phyloP scores from a whole-genome alignment of 2,329 filamentous ascomycete genomes.

The Tolypocladium cylindrosporum region DNA sequence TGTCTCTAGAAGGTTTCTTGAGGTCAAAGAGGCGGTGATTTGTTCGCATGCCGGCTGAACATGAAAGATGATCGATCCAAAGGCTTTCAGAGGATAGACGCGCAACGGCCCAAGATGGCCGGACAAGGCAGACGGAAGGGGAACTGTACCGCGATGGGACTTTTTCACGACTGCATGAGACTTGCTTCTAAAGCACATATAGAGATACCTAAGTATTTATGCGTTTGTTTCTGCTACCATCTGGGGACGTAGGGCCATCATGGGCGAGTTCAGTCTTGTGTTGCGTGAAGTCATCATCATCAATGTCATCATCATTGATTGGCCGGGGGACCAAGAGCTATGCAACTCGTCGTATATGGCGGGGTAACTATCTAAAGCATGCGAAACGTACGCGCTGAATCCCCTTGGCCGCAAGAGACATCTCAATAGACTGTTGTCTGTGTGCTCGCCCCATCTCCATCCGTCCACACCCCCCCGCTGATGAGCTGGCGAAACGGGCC shows the following conservation, averaged over 20 bases:
- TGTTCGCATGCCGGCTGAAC: no score
- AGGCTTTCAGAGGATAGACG: not conserved
- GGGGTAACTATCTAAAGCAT: no score
- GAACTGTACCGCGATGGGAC: not conserved
- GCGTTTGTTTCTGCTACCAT: not conserved
- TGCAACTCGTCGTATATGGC: not conserved
- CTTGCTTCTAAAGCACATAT: not conserved
- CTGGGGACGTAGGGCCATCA: not conserved
- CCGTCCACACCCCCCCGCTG: conserved; percentile 16
- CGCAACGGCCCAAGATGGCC: not conserved
- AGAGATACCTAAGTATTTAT: conserved; percentile 4
- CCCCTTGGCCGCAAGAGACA: not conserved
- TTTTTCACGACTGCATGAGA: not conserved
- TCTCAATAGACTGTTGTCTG: not conserved
- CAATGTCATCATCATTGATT: not conserved
- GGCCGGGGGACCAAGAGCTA: not conserved
- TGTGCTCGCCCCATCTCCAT: not conserved
- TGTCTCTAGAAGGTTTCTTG: conserved; percentile 12
- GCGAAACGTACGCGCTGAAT: not conserved
- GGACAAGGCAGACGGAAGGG: not conserved
- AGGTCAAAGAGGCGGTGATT: conserved; percentile 14
- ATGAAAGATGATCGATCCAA: not conserved
- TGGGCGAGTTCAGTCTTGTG: not conserved
- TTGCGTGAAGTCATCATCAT: not conserved
- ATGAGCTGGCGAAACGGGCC: conserved; percentile 40